Base-by-base conservation (phyloP, 2,329 filamentous ascomycete species). In the Xylariales sp. region DNA sequence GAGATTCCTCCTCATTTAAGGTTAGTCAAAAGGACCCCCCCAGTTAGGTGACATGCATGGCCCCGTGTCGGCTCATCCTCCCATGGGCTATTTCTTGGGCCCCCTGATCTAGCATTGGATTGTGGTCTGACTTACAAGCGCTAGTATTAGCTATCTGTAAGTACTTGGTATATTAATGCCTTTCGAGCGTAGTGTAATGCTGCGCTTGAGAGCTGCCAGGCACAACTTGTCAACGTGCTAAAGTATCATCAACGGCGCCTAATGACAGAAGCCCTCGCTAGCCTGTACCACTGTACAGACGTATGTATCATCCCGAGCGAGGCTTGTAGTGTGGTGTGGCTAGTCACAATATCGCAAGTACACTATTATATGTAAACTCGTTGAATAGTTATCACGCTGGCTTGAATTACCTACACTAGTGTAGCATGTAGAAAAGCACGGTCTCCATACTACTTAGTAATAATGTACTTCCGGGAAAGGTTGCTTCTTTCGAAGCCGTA, bases 1-100 rank as follows among this genome's bases (percentile, higher is more conserved):
- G 61, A 59, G 61, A 58, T 69, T 69, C 59, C 45, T 63, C 54
- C 28, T 59, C 62, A 53, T 70, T 69, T 66, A 66, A 67, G 66
- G 60, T 66, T 70, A 67, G 61, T 41, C n/a, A 56, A 14, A 55
- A 36, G 34, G 54, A 50, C 12, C 64, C 67, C 67, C 65, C 71
- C 62, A 46, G 69, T 63, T 65, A 45, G 65, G 65, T 72, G 67
- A 70, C 72, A 74, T 72, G 68, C 71, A 75, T 74, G 68, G 73
- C 74, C 75, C 75, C 74, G 74, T 75, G 74, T 75, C 73, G 72
- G 69, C 68, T 74, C 74, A 72, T 70, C 71, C 71, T 75, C 71
- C 70, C 71, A 75, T 68, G 74, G 73, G 68, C 69, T 70, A 52
- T 70, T 70, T 71, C 69, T 69, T 54, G 52, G 55, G 64, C 50